Conservation (phyloP, 768 basidiomycete genomes). For the Hypholoma sublateritium region DNA sequence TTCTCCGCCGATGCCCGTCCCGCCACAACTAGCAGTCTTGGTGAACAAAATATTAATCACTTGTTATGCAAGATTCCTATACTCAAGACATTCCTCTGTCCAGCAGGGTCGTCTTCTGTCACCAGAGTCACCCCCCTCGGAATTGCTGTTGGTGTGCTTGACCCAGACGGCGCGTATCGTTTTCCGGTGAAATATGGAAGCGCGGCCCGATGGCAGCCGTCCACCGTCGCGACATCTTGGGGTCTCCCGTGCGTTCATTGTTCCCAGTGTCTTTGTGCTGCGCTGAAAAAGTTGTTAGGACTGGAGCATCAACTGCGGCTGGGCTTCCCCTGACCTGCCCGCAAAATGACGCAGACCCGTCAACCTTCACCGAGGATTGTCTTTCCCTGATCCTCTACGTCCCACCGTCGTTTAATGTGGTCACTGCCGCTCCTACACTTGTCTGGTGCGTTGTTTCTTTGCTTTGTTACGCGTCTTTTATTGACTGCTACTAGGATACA, state of each 20-base stretch:
- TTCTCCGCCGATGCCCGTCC: conserved; percentile 31
- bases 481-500: conserved; percentile 59
- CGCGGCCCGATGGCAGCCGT: conserved; percentile 60
- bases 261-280: neutral
- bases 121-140: conserved; percentile 51
- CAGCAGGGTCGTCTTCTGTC: conserved; percentile 28
- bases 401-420: conserved; percentile 40
- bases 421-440: conserved; percentile 47
- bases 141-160: conserved; percentile 50
- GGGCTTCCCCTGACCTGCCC: conserved; percentile 71
- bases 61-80: conserved; percentile 49
- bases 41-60: conserved; percentile 31
- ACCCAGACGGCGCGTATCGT: conserved; percentile 48
- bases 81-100: conserved; percentile 41
- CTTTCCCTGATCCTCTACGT: conserved; percentile 77
- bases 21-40: conserved; percentile 20
- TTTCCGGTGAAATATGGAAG: conserved; percentile 70
- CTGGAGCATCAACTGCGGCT: conserved; percentile 48
- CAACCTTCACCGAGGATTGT: conserved; percentile 74
- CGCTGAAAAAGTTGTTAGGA: conserved; percentile 32
- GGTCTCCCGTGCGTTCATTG: conserved; percentile 54
- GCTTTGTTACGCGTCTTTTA: neutral
- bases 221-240: conserved; percentile 57
- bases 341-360: conserved; percentile 51
- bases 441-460: conserved; percentile 48